Base-by-base conservation (phyloP, 805 yeast species). In the Wilhelminamyces savonicus region DNA sequence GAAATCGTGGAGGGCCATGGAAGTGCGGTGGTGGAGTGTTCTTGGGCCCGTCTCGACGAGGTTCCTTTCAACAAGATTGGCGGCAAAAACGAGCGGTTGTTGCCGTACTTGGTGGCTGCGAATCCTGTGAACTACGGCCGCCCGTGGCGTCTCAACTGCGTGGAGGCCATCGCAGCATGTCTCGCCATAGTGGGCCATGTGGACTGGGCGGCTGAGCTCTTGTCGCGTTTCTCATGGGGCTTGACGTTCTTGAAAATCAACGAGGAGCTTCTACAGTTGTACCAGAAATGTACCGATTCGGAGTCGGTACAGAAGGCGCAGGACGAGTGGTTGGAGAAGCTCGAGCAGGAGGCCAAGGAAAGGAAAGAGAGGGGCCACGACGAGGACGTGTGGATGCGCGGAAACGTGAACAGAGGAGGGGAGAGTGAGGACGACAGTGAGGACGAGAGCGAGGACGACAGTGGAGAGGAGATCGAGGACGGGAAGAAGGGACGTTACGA, bases 11-110 rank as follows among this genome's bases (percentile, higher is more conserved):
- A 82, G 44, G 66, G 66, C 17, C 51, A 65, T 23, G 98, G 98
- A 21, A 92, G 87, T n/a, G 95, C 98, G 0, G 98, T 92, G 7
- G 97, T 92, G 2, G 98, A 92, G 53, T 90, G 97, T 57, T 86
- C 96, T 2, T 92, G 98, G 98, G 98, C 98, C 0, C 66, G 97
- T 32, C 54, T 92, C n/a, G 95, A 87, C 32, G 98, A 92, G 54
- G 77, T 92, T n/a, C 98, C 98, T 4, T 92, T 92, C 56, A 63
- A 70, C 36, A 85, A 83, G 48, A 87, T 92, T 35, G 97, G 97
- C 4, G 97, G 97, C 4, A 76, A 74, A 37, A 69, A 85, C 46
- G 95, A 90, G 50, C 66, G 98, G 27, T 62, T 92, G 18, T 53
- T 92, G 34, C 98, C 98, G 1, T 92, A 90, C 46, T 62, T 92